Conservation (phyloP, 1,139 yeast genomes). For the Sporopachydermia cereana region DNA sequence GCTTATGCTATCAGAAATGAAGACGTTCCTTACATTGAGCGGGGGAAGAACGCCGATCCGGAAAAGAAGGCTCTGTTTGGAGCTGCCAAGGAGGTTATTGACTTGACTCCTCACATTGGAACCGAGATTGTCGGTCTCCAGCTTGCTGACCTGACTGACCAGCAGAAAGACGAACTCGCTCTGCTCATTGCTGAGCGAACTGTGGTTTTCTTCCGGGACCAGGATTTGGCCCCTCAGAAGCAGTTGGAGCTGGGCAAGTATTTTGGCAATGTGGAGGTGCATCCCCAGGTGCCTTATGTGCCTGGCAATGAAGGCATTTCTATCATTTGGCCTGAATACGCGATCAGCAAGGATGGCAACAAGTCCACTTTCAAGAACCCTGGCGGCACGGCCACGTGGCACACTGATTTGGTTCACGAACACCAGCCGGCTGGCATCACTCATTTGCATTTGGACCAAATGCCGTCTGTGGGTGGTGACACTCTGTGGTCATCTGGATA, state of each 20-base stretch:
- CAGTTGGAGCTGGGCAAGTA: slow-evolving; percentile 35
- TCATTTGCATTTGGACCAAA: slow-evolving; percentile 35
- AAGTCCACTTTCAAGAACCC: slow-evolving; percentile 13
- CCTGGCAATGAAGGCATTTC: slow-evolving; percentile 36
- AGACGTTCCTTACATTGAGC: slow-evolving; percentile 30
- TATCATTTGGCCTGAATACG: slow-evolving; percentile 41
- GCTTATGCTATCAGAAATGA: slow-evolving; percentile 34
- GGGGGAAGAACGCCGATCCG: slow-evolving; percentile 40
- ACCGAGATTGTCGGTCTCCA: slow-evolving; percentile 48
- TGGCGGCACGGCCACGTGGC: slow-evolving; percentile 27
- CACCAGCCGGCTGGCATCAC: slow-evolving; percentile 38
- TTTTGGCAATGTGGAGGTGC: slow-evolving; percentile 36
- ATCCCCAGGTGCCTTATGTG: slow-evolving; percentile 34
- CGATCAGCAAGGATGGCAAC: slow-evolving; percentile 12
- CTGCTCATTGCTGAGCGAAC: slow-evolving; percentile 39
- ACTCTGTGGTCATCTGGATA: slow-evolving; percentile 40
- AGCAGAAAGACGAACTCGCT: slow-evolving; percentile 45
- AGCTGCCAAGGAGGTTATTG: slow-evolving; percentile 38
- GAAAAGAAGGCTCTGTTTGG: slow-evolving; percentile 40
- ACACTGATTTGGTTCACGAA: slow-evolving; percentile 38
- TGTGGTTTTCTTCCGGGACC: slow-evolving; percentile 54
- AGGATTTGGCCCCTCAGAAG: slow-evolving; percentile 35
- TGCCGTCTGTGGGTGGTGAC: slow-evolving; percentile 39
- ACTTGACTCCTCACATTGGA: slow-evolving; percentile 39
- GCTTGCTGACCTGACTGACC: slow-evolving; percentile 34